phyloP scores from a whole-genome alignment of 2,329 filamentous ascomycete genomes.

The Fusarium zealandicum region DNA sequence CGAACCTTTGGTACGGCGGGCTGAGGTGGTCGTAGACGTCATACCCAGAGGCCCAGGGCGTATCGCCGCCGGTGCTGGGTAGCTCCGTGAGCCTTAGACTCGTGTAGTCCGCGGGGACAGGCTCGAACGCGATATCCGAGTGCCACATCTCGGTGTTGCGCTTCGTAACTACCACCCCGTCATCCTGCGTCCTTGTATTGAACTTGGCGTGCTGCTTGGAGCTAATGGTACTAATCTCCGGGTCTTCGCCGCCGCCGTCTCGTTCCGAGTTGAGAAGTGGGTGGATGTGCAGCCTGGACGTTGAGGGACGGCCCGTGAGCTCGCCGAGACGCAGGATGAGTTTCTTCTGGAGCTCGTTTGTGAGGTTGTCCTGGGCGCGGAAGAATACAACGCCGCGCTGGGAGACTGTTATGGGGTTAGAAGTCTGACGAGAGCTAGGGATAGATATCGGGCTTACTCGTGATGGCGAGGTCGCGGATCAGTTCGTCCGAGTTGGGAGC shows the following conservation, averaged over 20 bases:
- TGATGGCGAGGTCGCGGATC: slow-evolving; percentile 71
- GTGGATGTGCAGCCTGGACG: slow-evolving; percentile 66
- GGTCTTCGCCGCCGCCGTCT: slow-evolving; percentile 62
- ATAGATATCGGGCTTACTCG: slow-evolving; percentile 54
- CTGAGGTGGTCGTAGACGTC: slow-evolving; percentile 72
- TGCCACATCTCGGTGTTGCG: slow-evolving; percentile 55
- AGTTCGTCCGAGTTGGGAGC: slow-evolving; percentile 69
- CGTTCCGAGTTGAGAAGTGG: slow-evolving; percentile 62
- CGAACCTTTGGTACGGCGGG: slow-evolving; percentile 61
- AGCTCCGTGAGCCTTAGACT: slow-evolving; percentile 61
- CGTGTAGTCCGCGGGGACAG: slow-evolving; percentile 68
- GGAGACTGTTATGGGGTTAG: slow-evolving; percentile 58
- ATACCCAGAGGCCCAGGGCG: slow-evolving; percentile 72
- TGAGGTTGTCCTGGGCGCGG: slow-evolving; percentile 66
- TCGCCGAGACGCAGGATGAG: slow-evolving; percentile 67
- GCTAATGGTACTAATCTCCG: slow-evolving; percentile 68
- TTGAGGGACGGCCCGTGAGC: slow-evolving; percentile 62
- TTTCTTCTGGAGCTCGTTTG: slow-evolving; percentile 70
- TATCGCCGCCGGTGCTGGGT: slow-evolving; percentile 63
- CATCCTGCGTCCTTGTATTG: slow-evolving; percentile 49
- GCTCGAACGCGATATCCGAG: slow-evolving; percentile 71
- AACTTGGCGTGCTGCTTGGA: slow-evolving; percentile 62
- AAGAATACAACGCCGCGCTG: slow-evolving; percentile 76
- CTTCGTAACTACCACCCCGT: slow-evolving; percentile 36
- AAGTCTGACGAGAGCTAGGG: too few species aligned